Conservation (phyloP, 2,329 filamentous ascomycete genomes). For the Diplodia sapinea region DNA sequence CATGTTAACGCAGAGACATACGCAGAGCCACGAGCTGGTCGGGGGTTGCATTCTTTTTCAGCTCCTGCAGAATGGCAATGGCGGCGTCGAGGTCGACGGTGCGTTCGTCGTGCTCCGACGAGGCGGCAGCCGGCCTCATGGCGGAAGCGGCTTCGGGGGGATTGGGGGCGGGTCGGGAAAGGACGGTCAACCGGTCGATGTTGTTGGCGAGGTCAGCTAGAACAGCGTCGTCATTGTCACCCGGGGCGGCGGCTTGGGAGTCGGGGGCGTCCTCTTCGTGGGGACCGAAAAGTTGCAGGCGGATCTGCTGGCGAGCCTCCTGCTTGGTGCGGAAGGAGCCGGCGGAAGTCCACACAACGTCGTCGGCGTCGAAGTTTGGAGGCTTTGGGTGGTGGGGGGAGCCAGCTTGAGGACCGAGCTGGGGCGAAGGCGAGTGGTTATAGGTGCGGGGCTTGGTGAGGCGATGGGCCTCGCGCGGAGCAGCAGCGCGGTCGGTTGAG, state of each 20-base stretch:
- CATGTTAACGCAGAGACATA: conserved; percentile 36
- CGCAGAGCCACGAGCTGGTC: conserved; percentile 55
- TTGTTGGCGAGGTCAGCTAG: conserved; percentile 37
- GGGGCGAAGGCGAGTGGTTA: conserved; percentile 22
- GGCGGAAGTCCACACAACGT: conserved; percentile 25
- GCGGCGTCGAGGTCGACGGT: conserved; percentile 53
- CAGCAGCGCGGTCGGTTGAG: conserved; percentile 7
- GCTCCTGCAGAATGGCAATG: conserved; percentile 53
- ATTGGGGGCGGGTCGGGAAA: conserved; percentile 39
- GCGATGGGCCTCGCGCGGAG: conserved; percentile 1
- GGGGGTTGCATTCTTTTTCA: conserved; percentile 55
- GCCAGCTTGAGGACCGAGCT: conserved; percentile 2
- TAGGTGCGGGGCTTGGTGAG: conserved; percentile 26
- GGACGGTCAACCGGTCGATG: conserved; percentile 37
- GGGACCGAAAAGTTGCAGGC: conserved; percentile 36
- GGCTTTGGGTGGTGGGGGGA: not conserved
- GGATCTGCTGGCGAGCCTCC: conserved; percentile 40
- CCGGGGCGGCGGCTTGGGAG: conserved; percentile 28
- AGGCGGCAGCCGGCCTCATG: conserved; percentile 32
- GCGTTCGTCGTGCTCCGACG: conserved; percentile 41
- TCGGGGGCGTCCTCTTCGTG: conserved; percentile 33
- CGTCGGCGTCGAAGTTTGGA: conserved; percentile 20
- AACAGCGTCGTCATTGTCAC: conserved; percentile 32
- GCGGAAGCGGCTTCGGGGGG: conserved; percentile 39
- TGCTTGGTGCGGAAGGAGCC: conserved; percentile 36